Evolutionary conservation across 2,329 filamentous ascomycete genomes (phyloP).

Genomic region (Monilinia polystroma): DNA sequence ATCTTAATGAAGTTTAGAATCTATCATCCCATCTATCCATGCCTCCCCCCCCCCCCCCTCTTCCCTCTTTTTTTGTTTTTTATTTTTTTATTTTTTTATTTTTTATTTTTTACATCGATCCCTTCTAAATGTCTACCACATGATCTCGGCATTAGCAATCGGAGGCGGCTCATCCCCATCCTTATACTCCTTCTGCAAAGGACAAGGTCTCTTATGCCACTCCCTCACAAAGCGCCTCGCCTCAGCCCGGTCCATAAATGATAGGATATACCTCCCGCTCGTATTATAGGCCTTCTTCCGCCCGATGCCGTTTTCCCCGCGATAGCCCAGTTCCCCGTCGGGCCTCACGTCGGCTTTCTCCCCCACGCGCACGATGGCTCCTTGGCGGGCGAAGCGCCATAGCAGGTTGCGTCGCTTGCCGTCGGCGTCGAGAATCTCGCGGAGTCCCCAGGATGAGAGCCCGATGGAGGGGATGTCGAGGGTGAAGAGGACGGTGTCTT

Average conservation of each 20-base stretch:
- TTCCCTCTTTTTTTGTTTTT: too few species aligned
- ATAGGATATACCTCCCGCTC: slow-evolving; percentile 36
- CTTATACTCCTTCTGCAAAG: slow-evolving; percentile 34
- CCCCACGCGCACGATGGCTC: slow-evolving; percentile 25
- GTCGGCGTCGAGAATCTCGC: slow-evolving; percentile 33
- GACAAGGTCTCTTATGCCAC: slow-evolving; percentile 53
- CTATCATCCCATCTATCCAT: neutral
- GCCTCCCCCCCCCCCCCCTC: too few species aligned
- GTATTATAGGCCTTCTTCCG: slow-evolving; percentile 18
- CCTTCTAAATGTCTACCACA: slow-evolving; percentile 44
- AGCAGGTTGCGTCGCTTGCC: slow-evolving; percentile 38
- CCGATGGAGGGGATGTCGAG: neutral
- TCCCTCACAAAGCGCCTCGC: slow-evolving; percentile 48
- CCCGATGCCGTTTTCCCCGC: slow-evolving; percentile 14
- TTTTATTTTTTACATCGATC: neutral
- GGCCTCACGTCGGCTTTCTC: slow-evolving; percentile 7
- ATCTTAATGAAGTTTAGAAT: neutral
- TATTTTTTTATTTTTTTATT: too few species aligned
- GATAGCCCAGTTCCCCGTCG: neutral
- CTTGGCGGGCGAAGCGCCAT: slow-evolving; percentile 36
- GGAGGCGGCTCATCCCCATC: slow-evolving; percentile 42
- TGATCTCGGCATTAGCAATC: slow-evolving; percentile 47
- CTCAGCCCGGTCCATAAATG: slow-evolving; percentile 38
- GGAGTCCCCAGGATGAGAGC: slow-evolving; percentile 10
- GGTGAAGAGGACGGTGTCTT: slow-evolving; percentile 12